Percentiles rank a stretch among this genome's conserved stretches.
phyloP scores from a whole-genome alignment of 345 rosid species.

The Raphanus sativus region DNA sequence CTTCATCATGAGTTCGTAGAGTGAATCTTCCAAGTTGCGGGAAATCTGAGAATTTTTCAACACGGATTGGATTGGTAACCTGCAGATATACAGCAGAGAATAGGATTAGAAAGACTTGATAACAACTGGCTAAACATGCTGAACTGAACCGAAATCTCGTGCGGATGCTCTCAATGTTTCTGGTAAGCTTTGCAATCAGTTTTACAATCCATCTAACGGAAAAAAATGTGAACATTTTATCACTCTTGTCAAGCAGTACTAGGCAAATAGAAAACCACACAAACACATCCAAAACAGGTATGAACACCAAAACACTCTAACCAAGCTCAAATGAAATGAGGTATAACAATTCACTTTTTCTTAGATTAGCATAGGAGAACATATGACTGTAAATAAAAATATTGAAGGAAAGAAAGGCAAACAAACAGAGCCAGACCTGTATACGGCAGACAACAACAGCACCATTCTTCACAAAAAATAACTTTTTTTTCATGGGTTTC shows the following conservation, averaged over 20 bases:
- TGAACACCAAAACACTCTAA: neutral
- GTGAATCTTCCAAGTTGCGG: slow-evolving; percentile 97
- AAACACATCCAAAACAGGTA: neutral
- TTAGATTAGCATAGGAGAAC: neutral
- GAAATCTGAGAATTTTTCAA: slow-evolving; percentile 85
- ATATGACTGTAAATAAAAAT: neutral
- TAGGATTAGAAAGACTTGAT: neutral
- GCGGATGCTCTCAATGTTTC: neutral
- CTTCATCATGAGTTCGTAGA: slow-evolving; percentile 96
- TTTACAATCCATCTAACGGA: neutral
- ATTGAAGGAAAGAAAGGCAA: neutral
- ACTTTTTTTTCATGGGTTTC: slow-evolving; percentile 84
- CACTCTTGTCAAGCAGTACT: neutral
- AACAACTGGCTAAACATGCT: neutral
- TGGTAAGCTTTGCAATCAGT: neutral
- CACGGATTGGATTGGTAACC: slow-evolving; percentile 75
- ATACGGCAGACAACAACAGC: slow-evolving; percentile 77
- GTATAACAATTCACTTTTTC: neutral
- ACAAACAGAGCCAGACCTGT: slow-evolving; percentile 52
- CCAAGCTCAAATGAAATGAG: neutral
- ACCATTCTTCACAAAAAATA: slow-evolving; percentile 63
- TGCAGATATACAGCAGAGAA: slow-evolving; percentile 11
- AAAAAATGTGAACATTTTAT: neutral
- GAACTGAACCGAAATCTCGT: neutral
- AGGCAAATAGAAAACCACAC: neutral